These are phyloP conservation scores for Kurtzmaniella quercitrusa DNA, from an alignment of 1,139 yeast species.

Conservation along the genomic window DNA sequence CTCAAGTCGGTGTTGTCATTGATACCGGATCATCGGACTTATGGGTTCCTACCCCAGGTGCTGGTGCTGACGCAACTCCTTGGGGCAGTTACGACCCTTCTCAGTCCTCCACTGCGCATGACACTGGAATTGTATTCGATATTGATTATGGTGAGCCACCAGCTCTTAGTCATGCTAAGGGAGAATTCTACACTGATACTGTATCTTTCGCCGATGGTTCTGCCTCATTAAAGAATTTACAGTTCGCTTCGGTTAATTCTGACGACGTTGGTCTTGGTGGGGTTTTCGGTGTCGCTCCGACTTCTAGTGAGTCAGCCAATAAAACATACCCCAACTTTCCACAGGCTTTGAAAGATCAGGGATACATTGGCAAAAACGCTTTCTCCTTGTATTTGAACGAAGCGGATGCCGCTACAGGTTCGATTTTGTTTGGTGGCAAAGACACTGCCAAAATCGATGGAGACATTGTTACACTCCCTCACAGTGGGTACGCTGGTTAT, in stretches of 20 bases:
- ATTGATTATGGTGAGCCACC: slow-evolving; percentile 9
- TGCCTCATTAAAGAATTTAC: slow-evolving; percentile 26
- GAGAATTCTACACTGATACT: slow-evolving; percentile 41
- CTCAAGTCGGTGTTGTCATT: slow-evolving; percentile 15
- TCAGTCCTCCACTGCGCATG: slow-evolving; percentile 8
- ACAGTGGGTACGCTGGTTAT: slow-evolving; percentile 5
- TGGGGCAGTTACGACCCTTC: slow-evolving; percentile 6
- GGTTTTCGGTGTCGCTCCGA: slow-evolving; percentile 44
- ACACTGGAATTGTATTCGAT: slow-evolving; percentile 6
- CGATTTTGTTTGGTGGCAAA: slow-evolving; percentile 54
- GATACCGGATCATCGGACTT: slow-evolving; percentile 32
- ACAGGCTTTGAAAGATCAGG: slow-evolving; percentile 35
- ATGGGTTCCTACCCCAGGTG: slow-evolving; percentile 15
- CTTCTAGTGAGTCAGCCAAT: slow-evolving; percentile 30
- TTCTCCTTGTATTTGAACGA: slow-evolving; percentile 48
- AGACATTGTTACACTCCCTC: slow-evolving; percentile 28
- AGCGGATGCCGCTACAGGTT: slow-evolving; percentile 34
- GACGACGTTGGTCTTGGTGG: slow-evolving; percentile 28
- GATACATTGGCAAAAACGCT: slow-evolving; percentile 34
- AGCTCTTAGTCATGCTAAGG: slow-evolving; percentile 27
- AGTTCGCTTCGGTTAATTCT: slow-evolving; percentile 38
- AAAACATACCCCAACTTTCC: slow-evolving; percentile 50
- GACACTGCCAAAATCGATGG: slow-evolving; percentile 52
- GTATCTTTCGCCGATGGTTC: slow-evolving; percentile 27
- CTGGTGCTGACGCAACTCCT: background rate